Evolutionary conservation across 1,284 basidiomycete genomes (phyloP), one percentile per base, ranked within the genome.

Genomic region (Microbotryum scabiosae): DNA sequence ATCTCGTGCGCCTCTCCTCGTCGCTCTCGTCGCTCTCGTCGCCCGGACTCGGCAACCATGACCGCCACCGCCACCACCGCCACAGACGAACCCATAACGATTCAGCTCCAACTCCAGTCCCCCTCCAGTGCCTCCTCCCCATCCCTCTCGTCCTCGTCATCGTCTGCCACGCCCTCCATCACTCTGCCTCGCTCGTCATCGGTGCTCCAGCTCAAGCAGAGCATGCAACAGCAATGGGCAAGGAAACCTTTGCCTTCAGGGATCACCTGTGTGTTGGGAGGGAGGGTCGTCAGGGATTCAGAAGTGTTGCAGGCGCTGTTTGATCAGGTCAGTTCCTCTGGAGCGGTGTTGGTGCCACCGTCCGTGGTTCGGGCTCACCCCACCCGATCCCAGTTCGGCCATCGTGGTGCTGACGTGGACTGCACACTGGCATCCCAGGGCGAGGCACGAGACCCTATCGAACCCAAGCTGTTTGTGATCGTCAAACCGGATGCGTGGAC

Each of bases 401-500:
- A 23, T n/a, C 32, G 32, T 53, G 25, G 23, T 46, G 43, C 43
- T 54, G 43, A 46, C 20, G 43, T 46, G 53, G 20, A 44, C n/a
- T n/a, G n/a, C n/a, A n/a, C n/a, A n/a, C n/a, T n/a, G n/a, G n/a
- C n/a, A n/a, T n/a, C n/a, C n/a, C 8, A 18, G 16, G 25, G 5
- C 9, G 20, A 4, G 4, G 28, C 10, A 16, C 18, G 6, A n/a
- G 44, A 20, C 9, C 41, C 10, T 28, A 4, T 14, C 47, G 43
- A 60, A 3, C 62, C 54, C 21, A 51, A 50, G 5, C 54, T 67
- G 10, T 55, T 62, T 20, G 47, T 67, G 43, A 56, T 65, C 36
- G 54, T 65, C 48, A 57, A 59, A 21, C 51, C 62, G 2, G 51
- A 28, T 21, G 61, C 63, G 1, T 67, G 63, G 66, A 56, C 66